phyloP scores from a whole-genome alignment of 352 stramenopile genomes.

The Phytophthora pluvialis region DNA sequence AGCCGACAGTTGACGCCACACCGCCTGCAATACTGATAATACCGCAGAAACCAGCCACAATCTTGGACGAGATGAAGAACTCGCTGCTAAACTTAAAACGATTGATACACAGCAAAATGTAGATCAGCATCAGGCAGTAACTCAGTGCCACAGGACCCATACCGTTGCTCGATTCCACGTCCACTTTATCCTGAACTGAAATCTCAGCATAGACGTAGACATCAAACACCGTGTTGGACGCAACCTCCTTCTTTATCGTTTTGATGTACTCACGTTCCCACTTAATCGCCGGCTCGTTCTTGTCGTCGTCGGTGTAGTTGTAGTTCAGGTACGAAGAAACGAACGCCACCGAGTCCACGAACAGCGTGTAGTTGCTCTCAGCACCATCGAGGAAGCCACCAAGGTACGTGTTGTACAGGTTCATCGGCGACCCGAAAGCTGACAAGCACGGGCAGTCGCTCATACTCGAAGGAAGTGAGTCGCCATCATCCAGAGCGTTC shows the following conservation, averaged over 20 bases:
- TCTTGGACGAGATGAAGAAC: constrained; percentile 69
- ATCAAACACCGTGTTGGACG: constrained; percentile 52
- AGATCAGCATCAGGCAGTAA: constrained; percentile 73
- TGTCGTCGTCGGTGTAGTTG: constrained; percentile 60
- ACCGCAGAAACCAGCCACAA: constrained; percentile 58
- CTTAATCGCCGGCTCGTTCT: constrained; percentile 53
- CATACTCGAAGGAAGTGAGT: constrained; percentile 60
- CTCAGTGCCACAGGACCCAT: constrained; percentile 56
- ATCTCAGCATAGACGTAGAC: constrained; percentile 68
- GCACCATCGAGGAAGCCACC: constrained; percentile 56
- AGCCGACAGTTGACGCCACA: constrained; percentile 61
- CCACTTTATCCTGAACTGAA: constrained; percentile 69
- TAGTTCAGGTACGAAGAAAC: constrained; percentile 65
- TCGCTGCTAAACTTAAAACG: constrained; percentile 51
- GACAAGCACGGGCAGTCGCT: constrained; percentile 69
- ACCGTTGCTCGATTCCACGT: constrained; percentile 55
- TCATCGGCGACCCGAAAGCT: constrained; percentile 69
- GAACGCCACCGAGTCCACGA: constrained; percentile 52
- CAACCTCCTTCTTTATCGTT: constrained; percentile 49
- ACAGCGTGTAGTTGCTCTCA: constrained; percentile 58
- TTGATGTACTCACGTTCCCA: constrained; percentile 73
- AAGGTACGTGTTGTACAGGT: constrained; percentile 73
- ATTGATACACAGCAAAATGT: constrained; percentile 72
- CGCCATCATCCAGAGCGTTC: constrained; percentile 38
- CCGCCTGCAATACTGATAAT: constrained; percentile 65